These are phyloP conservation scores for Entoloma clypeatum DNA, from an alignment of 1,284 basidiomycete species.

Conservation along the genomic window DNA sequence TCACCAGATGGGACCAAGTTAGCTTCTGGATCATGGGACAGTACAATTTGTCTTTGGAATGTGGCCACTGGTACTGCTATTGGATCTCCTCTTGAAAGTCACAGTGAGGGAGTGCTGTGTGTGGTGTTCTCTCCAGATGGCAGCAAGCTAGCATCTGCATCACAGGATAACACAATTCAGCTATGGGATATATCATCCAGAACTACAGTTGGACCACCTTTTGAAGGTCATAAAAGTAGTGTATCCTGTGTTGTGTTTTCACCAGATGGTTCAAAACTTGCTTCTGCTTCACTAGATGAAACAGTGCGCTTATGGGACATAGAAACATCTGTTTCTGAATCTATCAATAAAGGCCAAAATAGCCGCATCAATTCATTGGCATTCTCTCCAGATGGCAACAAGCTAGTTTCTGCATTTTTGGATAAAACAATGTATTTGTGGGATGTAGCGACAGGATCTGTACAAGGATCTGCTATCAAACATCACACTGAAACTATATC, in stretches of 20 bases:
- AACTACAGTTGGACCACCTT: not conserved
- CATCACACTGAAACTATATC: too few relatives aligned
- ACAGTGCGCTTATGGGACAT: too few relatives aligned
- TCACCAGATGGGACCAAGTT: conserved; percentile 10
- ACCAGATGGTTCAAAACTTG: conserved; percentile 6
- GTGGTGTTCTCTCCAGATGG: conserved; percentile 2
- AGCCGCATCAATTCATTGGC: too few relatives aligned
- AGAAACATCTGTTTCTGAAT: not conserved
- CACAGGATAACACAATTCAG: not conserved
- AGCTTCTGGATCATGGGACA: conserved; percentile 11
- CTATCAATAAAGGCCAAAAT: too few relatives aligned
- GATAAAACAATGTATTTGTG: conserved; percentile 4
- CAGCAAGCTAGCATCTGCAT: not conserved
- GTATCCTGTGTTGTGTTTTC: conserved; percentile 7
- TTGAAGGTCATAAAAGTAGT: conserved; percentile 2
- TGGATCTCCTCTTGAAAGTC: not conserved
- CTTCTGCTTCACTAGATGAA: conserved; percentile 2
- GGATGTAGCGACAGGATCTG: conserved; percentile 5
- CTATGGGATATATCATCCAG: not conserved
- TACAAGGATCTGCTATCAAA: too few relatives aligned
- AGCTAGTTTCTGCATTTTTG: too few relatives aligned
- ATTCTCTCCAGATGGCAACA: too few relatives aligned
- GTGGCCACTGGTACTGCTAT: not conserved
- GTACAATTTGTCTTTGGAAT: conserved; percentile 11
- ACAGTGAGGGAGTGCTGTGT: not conserved